Base-by-base conservation (phyloP, 2,329 filamentous ascomycete genomes). In the Clonostachys rosea region DNA sequence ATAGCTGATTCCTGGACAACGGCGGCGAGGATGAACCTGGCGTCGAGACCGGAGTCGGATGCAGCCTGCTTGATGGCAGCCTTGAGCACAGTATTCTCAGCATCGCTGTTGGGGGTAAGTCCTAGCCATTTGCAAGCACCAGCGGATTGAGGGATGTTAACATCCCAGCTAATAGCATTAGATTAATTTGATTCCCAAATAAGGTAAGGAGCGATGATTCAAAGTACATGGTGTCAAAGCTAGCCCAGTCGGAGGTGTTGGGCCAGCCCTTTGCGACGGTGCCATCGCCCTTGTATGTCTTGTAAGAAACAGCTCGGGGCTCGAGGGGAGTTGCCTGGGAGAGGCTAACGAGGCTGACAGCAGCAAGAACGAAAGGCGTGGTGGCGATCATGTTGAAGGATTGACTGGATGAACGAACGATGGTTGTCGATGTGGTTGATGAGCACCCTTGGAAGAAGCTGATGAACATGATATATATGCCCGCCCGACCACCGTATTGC, bases 1-100 rank as follows among this genome's bases (percentile, higher is more conserved):
- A 39, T 40, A 18, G 39, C 45, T 14, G 39, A 42, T 34, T 47
- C 45, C 40, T 42, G 37, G 17, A 42, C 42, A 16, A 43, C 45
- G 33, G 45, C 45, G 17, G 39, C 45, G 33, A 47, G 45, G 34
- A 47, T 47, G 40, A 47, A 47, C 13, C 45, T 24, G n/a, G 39
- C 18, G 30, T 47, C 45, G 9, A 47, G 30, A 14, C 45, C 45
- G 10, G 39, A 42, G 39, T 43, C 39, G n/a, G 9, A 5, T 16
- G n/a, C 45, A 24, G 40, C 45, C 11, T 35, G 12, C 17, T 20
- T 33, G 40, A 47, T 43, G 30, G 45, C 40, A n/a, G 39, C 40
- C 40, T 34, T 35, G n/a, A 47, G 13, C 5, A 9, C 33, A n/a
- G 13, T 16, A 14, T 47, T 43, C 45, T 47, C 45, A 34, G 45